phyloP scores from a whole-genome alignment of 2,329 filamentous ascomycete genomes.

The Phialophora tarda region DNA sequence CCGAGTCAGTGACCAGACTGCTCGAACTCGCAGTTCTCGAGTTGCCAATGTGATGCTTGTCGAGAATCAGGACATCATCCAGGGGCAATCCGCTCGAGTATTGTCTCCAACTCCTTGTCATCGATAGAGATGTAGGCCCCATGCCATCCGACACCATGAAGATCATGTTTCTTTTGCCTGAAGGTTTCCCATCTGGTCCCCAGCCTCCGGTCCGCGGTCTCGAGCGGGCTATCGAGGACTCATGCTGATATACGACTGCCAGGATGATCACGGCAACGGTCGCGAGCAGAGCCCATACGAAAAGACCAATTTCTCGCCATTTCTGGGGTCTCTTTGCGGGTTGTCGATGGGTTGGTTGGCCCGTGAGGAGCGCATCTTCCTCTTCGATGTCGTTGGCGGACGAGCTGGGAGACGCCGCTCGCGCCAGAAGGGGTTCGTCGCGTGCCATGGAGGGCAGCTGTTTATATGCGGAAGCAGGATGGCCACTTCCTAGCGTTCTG shows the following conservation, averaged over 20 bases:
- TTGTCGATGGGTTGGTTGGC: constrained; percentile 50
- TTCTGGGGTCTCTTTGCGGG: constrained; percentile 57
- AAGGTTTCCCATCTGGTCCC: constrained; percentile 52
- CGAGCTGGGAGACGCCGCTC: constrained; percentile 62
- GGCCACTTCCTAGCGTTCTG: background rate
- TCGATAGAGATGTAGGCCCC: constrained; percentile 86
- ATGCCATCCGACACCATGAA: constrained; percentile 99
- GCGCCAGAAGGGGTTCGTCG: constrained; percentile 61
- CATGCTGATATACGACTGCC: constrained; percentile 78
- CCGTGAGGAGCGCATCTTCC: constrained; percentile 67
- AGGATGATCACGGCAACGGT: constrained; percentile 79
- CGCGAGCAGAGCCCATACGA: constrained; percentile 81
- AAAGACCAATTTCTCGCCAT: constrained; percentile 76
- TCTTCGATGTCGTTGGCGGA: constrained; percentile 63
- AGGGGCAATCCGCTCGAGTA: constrained; percentile 73
- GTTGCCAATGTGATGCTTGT: constrained; percentile 87
- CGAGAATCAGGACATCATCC: constrained; percentile 77
- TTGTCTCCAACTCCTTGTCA: constrained; percentile 88
- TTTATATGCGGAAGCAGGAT: background rate
- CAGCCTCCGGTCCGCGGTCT: constrained; percentile 42
- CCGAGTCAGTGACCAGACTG: constrained; percentile 90
- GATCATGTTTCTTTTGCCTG: constrained; percentile 85
- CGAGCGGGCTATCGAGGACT: constrained; percentile 53
- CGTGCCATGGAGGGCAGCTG: constrained; percentile 31
- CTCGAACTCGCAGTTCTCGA: constrained; percentile 84